A percentile compares a stretch with the other conserved stretches of the same genome.
These are phyloP conservation scores for Globisporangium paddicum DNA, from an alignment of 352 stramenopile genomes.

Conservation along the genomic window DNA sequence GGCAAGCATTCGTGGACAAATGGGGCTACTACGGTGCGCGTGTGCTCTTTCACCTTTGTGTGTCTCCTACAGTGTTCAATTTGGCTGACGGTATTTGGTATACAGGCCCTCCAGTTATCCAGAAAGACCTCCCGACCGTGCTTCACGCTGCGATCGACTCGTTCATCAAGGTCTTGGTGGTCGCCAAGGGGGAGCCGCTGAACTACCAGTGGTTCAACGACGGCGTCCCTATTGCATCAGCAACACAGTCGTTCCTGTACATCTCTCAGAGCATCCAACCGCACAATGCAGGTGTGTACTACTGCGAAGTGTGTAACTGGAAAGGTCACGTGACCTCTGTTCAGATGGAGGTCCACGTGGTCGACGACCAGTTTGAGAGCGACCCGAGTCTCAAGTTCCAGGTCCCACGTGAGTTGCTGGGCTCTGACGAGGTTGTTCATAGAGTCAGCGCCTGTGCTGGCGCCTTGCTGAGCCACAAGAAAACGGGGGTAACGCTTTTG, in stretches of 20 bases:
- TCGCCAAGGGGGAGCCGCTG: constrained; percentile 62
- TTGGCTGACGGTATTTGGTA: not conserved
- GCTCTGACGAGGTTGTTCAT: constrained; percentile 18
- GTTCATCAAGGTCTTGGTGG: constrained; percentile 38
- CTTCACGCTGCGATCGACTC: constrained; percentile 41
- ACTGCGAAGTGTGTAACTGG: constrained; percentile 58
- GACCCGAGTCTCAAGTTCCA: constrained; percentile 42
- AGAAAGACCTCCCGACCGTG: constrained; percentile 33
- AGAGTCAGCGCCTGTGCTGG: constrained; percentile 35
- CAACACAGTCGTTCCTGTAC: constrained; percentile 41
- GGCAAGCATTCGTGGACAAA: constrained; percentile 46
- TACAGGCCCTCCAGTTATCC: constrained; percentile 34
- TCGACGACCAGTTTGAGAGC: constrained; percentile 32
- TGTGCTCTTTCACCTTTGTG: too few relatives aligned
- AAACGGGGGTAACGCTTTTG: constrained; percentile 29
- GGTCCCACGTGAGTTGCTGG: constrained; percentile 20
- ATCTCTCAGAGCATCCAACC: constrained; percentile 47
- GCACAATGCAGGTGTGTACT: constrained; percentile 54
- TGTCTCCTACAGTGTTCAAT: not conserved
- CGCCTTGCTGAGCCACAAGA: constrained; percentile 23
- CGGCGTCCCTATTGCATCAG: constrained; percentile 22
- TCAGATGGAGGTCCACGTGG: constrained; percentile 32
- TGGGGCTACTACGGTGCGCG: constrained; percentile 56
- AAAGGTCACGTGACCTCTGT: constrained; percentile 29
- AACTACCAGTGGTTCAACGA: constrained; percentile 62